Percentiles rank a stretch among this genome's conserved stretches.
Conservation (phyloP, 192 early-diverging fungal species). For the Dissophora ornata region DNA sequence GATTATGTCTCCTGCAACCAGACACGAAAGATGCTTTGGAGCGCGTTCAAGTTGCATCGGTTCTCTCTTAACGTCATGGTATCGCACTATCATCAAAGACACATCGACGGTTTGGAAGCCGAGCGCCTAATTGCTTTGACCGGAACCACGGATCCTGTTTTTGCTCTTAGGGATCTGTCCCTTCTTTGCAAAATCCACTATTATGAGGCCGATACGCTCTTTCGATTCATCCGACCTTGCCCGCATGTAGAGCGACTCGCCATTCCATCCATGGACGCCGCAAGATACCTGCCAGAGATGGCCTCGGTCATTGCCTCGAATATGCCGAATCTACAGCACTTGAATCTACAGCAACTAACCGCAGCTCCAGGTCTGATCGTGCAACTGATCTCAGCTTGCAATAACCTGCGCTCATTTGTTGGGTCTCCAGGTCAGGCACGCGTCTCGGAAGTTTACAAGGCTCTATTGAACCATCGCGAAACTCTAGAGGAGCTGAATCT, state of each 20-base stretch:
- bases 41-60: not conserved
- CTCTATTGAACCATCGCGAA: not conserved
- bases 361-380: not conserved
- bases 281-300: not conserved
- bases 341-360: not conserved
- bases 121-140: not conserved
- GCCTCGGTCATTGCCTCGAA: not conserved
- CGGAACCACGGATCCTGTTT: not conserved
- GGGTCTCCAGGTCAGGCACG: not conserved
- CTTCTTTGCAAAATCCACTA: not conserved
- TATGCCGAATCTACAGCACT: constrained; percentile 1
- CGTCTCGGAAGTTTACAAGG: too few species aligned
- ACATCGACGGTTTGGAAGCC: not conserved
- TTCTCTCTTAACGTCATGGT: not conserved
- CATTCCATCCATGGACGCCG: not conserved
- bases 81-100: not conserved
- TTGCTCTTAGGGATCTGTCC: not conserved
- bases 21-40: not conserved
- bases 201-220: not conserved
- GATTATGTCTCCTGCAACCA: not conserved
- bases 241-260: constrained; percentile 1
- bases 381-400: not conserved
- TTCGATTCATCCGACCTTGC: not conserved
- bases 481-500: constrained; percentile 4
- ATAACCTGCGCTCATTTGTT: not conserved